Evolutionary conservation across 345 rosid species (phyloP), one percentile per base, ranked within the genome.

Genomic region (Limnanthes douglasii): DNA sequence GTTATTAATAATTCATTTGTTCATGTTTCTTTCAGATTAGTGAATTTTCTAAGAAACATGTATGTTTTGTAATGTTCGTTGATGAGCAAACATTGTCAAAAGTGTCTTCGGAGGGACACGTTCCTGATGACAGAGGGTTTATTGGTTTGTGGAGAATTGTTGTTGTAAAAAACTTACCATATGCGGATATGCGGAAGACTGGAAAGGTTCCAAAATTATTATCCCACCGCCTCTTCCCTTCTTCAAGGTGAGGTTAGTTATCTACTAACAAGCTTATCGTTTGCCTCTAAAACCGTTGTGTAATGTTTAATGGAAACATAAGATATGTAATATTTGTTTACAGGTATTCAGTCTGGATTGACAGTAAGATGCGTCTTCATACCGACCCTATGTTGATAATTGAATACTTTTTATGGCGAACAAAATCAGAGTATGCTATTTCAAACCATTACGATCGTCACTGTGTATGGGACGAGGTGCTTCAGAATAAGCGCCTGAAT

Each of bases 301-400:
- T 9, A 20, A 14, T 25, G 17, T 50, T 47, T 45, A 36, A 46
- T 21, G 35, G 13, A 6, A 9, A 33, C n/a, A n/a, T n/a, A n/a
- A n/a, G n/a, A 23, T 37, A 26, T 25, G 34, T 34, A 15, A 33
- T 38, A 21, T 22, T 41, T 38, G 28, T 15, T 20, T 57, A 32
- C 61, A 88, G 95, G 58, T 90, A 84, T 64, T 90, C 98, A 2
- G 75, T 84, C 49, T 90, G 98, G 98, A 48, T 90, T 32, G 95
- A 90, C 41, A 80, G 95, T 64, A 90, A 90, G 68, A 60, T 80
- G 86, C 72, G 95, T 43, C 95, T 90, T 31, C 52, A 54, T 30
- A 52, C 70, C 37, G 95, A 90, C 54, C 98, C 94, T 11, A 61
- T 84, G 68, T 46, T 70, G 39, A 66, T 90, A 16, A 62, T 90